Evolutionary conservation across 2,329 filamentous ascomycete species (phyloP), one percentile per base, ranked within the genome.

Genomic region (Huntiella savannae): DNA sequence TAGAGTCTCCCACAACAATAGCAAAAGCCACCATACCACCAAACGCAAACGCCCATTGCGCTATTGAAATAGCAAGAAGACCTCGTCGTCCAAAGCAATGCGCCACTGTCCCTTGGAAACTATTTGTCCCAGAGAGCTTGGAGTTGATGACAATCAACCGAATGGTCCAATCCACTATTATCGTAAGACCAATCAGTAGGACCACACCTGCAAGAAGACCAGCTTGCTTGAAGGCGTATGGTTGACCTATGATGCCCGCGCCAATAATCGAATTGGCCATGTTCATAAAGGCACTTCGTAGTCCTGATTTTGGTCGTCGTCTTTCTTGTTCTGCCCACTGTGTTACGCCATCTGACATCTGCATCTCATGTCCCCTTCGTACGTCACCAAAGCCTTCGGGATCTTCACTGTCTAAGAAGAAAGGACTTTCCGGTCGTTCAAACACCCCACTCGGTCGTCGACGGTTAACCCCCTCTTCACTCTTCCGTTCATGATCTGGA

Each of bases 251-350:
- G 60, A 80, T 80, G 45, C 77, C 76, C 2, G 77, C 77, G 35
- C 77, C 77, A 54, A 98, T 95, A 60, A 98, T 98, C 55, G 83
- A 92, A 66, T 98, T 98, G 52, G 91, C 88, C 91, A 98, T 98
- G 64, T 98, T 98, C 86, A 96, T 94, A 55, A 98, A 96, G 3
- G 91, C 88, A 59, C 81, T 84, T 51, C 73, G 70, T 63, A 96
- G 71, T 4, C 82, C 81, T 49, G 84, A 93, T 63, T 88, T 88
- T 40, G 88, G 86, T 48, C 87, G 71, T 36, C 57, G 56, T 47
- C 69, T 66, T 58, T 78, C 73, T 33, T 66, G 63, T 54, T 71
- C 68, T 4, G 68, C 69, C 62, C 67, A 69, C 37, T 64, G 42
- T 13, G 44, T 43, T 16, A 49, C 48, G 22, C 44, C 47, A 37